Conservation (phyloP, 768 basidiomycete genomes). For the Hebeloma cylindrosporum region DNA sequence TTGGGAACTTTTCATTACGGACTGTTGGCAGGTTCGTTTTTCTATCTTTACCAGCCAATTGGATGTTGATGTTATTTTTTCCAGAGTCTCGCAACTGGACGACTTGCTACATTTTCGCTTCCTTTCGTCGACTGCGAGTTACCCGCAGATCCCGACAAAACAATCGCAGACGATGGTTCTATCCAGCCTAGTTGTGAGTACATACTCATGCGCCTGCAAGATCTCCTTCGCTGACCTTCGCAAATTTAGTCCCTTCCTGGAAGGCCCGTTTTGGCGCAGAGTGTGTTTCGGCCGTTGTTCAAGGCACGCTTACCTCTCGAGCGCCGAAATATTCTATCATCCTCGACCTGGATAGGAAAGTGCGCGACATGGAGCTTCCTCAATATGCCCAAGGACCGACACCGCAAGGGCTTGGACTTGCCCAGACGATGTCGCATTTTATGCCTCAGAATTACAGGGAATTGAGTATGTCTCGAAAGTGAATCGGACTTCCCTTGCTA, state of each 20-base stretch:
- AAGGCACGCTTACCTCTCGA: constrained; percentile 63
- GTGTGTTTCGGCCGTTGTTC: constrained; percentile 66
- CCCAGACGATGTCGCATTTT: constrained; percentile 68
- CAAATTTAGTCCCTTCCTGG: constrained; percentile 61
- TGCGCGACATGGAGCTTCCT: constrained; percentile 68
- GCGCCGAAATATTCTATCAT: constrained; percentile 63
- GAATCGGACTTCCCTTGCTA: constrained; percentile 3
- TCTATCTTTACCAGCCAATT: not conserved
- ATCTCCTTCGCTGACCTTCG: not conserved
- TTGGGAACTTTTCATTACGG: constrained; percentile 75
- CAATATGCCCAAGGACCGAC: constrained; percentile 54
- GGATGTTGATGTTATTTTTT: not conserved
- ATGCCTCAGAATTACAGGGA: constrained; percentile 77
- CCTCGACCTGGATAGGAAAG: constrained; percentile 63
- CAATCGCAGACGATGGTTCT: constrained; percentile 57
- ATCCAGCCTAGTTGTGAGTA: constrained; percentile 59
- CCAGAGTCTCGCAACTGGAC: constrained; percentile 69
- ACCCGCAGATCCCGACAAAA: constrained; percentile 59
- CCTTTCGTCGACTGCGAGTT: constrained; percentile 74
- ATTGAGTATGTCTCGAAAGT: constrained; percentile 58
- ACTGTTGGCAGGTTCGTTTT: constrained; percentile 65
- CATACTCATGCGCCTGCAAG: constrained; percentile 1
- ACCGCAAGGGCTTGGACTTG: constrained; percentile 49
- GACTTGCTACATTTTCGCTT: constrained; percentile 65
- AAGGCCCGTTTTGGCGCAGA: constrained; percentile 68